Conservation (phyloP, 2,329 filamentous ascomycete genomes). For the Pleoardoris graminearum region DNA sequence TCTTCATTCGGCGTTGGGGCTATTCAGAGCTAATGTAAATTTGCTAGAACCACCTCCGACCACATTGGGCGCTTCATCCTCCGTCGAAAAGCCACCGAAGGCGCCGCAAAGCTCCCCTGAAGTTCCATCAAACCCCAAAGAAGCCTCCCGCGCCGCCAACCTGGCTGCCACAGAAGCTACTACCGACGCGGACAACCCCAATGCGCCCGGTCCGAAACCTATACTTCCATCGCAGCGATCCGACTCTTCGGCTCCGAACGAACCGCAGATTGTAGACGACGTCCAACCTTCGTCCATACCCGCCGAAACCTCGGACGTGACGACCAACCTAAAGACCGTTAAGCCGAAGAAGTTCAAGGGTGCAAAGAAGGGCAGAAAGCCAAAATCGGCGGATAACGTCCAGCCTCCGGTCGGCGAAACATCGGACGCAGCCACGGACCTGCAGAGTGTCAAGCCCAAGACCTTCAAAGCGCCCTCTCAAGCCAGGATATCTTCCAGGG, state of each 20-base stretch:
- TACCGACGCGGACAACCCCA: slow-evolving; percentile 40
- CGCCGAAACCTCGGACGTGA: no score
- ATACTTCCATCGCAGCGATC: slow-evolving; percentile 24
- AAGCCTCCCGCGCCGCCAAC: slow-evolving; percentile 33
- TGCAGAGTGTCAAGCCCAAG: neutral
- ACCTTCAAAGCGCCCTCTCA: neutral
- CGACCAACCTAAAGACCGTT: neutral
- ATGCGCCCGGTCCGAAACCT: slow-evolving; percentile 28
- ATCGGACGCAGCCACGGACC: neutral
- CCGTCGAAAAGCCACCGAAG: slow-evolving; percentile 13
- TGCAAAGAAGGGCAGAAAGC: no score
- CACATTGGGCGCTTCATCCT: slow-evolving; percentile 28
- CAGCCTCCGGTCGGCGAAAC: neutral
- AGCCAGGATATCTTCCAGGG: slow-evolving; percentile 1
- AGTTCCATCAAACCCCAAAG: slow-evolving; percentile 38
- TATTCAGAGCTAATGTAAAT: slow-evolving; percentile 1
- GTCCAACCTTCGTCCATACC: neutral
- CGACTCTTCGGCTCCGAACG: slow-evolving; percentile 1
- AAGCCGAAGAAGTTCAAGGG: neutral
- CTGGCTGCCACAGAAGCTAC: slow-evolving; percentile 39
- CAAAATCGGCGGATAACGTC: neutral
- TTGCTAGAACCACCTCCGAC: slow-evolving; percentile 17
- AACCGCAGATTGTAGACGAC: neutral
- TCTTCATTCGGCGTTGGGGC: neutral
- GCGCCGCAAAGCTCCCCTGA: slow-evolving; percentile 22